Percentiles rank a stretch among this genome's conserved stretches.
phyloP scores from a whole-genome alignment of 495 filamentous ascomycete species.

The Aspergillus asperescens region DNA sequence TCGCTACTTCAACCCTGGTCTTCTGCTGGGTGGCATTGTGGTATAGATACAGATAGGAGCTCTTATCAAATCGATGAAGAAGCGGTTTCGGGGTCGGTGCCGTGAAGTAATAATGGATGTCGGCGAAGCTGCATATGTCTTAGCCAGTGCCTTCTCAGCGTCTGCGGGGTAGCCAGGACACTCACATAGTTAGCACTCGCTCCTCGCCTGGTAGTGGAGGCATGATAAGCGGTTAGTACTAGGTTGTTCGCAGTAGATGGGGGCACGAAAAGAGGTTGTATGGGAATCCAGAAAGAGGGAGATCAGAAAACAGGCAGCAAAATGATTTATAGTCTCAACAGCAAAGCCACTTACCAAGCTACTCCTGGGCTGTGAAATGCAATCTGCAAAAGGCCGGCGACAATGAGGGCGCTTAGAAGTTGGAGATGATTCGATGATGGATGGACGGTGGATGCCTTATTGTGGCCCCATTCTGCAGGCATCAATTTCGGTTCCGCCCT shows the following conservation, averaged over 20 bases:
- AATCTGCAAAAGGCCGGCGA: constrained; percentile 20
- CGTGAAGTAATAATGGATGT: constrained; percentile 85
- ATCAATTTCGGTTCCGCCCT: constrained; percentile 14
- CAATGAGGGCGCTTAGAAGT: constrained; percentile 21
- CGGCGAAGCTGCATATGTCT: constrained; percentile 61
- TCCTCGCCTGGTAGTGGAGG: constrained; percentile 74
- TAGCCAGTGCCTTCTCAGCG: background rate
- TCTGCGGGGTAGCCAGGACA: constrained; percentile 27
- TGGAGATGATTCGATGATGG: constrained; percentile 13
- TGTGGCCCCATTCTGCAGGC: constrained; percentile 9
- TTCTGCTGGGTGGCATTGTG: constrained; percentile 62
- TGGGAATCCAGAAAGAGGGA: background rate
- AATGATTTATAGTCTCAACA: constrained; percentile 1
- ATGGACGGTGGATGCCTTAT: constrained; percentile 1
- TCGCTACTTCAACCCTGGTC: constrained; percentile 78
- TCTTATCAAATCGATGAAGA: constrained; percentile 84
- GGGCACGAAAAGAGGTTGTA: background rate
- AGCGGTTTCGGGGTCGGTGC: constrained; percentile 62
- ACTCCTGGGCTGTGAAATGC: constrained; percentile 11
- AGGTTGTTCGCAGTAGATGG: background rate
- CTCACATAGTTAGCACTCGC: constrained; percentile 73
- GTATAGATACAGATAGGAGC: constrained; percentile 84
- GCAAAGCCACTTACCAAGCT: constrained; percentile 13
- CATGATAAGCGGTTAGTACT: constrained; percentile 47
- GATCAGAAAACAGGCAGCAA: background rate